phyloP scores from a whole-genome alignment of 371 early-diverging fungal genomes.

The Sporodiniella umbellata region DNA sequence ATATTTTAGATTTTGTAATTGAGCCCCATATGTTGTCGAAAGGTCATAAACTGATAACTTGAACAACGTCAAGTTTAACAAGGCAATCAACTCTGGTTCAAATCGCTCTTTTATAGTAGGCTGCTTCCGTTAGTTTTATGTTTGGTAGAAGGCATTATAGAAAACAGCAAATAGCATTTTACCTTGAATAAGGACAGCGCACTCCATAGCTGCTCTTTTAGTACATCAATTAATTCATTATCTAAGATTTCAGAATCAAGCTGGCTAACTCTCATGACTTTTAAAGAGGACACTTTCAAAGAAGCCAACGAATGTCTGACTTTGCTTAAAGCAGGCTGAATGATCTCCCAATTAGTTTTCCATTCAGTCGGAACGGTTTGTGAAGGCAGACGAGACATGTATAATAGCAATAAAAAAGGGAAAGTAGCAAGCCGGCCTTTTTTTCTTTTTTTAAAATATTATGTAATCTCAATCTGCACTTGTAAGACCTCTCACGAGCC shows the following conservation, averaged over 20 bases:
- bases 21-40: constrained; percentile 65
- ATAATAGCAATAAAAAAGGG: neutral
- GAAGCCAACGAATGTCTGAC: constrained; percentile 54
- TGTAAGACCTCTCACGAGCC: too few species aligned
- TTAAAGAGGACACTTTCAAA: constrained; percentile 54
- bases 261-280: constrained; percentile 80
- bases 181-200: constrained; percentile 64
- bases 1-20: constrained; percentile 70
- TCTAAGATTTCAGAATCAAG: constrained; percentile 87
- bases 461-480: too few species aligned
- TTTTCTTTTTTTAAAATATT: neutral
- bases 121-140: constrained; percentile 22
- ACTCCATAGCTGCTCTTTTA: constrained; percentile 74
- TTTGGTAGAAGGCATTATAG: too few species aligned
- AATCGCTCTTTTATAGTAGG: constrained; percentile 54
- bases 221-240: constrained; percentile 66
- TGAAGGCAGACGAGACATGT: constrained; percentile 34
- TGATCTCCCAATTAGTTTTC: constrained; percentile 51
- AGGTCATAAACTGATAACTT: constrained; percentile 62
- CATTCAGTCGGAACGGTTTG: constrained; percentile 46
- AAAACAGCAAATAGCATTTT: constrained; percentile 9
- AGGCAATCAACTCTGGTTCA: constrained; percentile 59
- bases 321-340: constrained; percentile 51
- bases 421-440: neutral
- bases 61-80: constrained; percentile 58